Percentiles rank a stretch among this genome's conserved stretches.
Evolutionary conservation across 164 flowering plant genomes (phyloP).

Genomic region (Stephania cephalantha): DNA sequence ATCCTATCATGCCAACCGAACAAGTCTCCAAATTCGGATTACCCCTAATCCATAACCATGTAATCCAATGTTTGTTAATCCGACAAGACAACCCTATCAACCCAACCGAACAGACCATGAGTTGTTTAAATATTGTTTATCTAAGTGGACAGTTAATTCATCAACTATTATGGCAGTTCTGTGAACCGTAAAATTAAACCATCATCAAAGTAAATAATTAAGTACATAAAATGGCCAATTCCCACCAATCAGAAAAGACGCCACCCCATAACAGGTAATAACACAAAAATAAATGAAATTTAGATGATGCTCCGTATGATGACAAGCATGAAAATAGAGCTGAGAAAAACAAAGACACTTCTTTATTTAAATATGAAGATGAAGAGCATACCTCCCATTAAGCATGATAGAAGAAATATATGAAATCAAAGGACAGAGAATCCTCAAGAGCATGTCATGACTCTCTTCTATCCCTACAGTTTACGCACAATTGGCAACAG

Average conservation of each 20-base stretch:
- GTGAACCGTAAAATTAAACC: neutral
- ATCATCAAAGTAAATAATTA: neutral
- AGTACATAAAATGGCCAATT: neutral
- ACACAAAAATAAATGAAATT: neutral
- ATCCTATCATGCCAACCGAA: no score
- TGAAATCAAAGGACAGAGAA: constrained; percentile 39
- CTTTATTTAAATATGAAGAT: neutral
- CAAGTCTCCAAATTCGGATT: no score
- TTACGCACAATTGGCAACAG: constrained; percentile 3
- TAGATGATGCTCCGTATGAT: neutral
- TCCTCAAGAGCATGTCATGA: constrained; percentile 38
- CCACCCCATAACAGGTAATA: constrained; percentile 3
- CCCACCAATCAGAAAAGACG: neutral
- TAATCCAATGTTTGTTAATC: no score
- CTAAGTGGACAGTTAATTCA: neutral
- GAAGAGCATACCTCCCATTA: constrained; percentile 59
- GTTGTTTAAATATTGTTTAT: no score
- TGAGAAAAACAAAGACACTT: neutral
- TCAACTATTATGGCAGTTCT: neutral
- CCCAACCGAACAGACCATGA: no score
- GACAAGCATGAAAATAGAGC: neutral
- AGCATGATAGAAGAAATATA: constrained; percentile 37
- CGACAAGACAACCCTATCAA: no score
- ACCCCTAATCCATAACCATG: no score
- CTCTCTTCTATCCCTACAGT: constrained; percentile 48